Percentiles rank a stretch among this genome's conserved stretches.
These are phyloP conservation scores for Xanthoconium stramineum DNA, from an alignment of 768 basidiomycete species.

Conservation along the genomic window DNA sequence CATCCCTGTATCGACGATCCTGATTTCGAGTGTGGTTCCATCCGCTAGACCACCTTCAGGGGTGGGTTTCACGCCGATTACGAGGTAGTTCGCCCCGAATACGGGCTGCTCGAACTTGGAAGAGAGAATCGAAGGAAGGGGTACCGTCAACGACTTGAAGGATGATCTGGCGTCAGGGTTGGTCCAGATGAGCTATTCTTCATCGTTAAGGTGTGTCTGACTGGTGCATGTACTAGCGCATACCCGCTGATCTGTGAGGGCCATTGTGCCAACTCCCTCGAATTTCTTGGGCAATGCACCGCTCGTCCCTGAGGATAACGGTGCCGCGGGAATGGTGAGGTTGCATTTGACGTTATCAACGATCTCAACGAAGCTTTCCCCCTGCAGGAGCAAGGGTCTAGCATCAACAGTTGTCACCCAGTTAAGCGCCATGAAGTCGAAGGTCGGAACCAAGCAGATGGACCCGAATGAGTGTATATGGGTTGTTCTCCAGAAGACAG, in stretches of 20 bases:
- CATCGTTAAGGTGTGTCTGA: slow-evolving; percentile 3
- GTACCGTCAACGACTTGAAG: slow-evolving; percentile 50
- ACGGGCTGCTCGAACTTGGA: slow-evolving; percentile 76
- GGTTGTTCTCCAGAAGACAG: background rate
- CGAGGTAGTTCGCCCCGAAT: slow-evolving; percentile 65
- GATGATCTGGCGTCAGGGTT: slow-evolving; percentile 32
- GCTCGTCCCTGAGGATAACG: slow-evolving; percentile 48
- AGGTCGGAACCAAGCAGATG: background rate
- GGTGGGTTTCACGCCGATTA: slow-evolving; percentile 64
- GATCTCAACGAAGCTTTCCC: slow-evolving; percentile 57
- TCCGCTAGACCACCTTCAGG: slow-evolving; percentile 61
- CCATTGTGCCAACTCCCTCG: slow-evolving; percentile 55
- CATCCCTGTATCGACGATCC: slow-evolving; percentile 64
- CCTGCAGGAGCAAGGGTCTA: slow-evolving; percentile 59
- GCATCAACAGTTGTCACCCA: slow-evolving; percentile 64
- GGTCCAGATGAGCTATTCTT: slow-evolving; percentile 60
- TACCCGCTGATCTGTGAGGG: slow-evolving; percentile 74
- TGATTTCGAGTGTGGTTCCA: slow-evolving; percentile 64
- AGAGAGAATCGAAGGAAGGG: slow-evolving; percentile 59
- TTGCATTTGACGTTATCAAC: slow-evolving; percentile 59
- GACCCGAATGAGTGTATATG: background rate
- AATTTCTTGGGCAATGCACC: slow-evolving; percentile 50
- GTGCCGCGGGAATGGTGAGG: slow-evolving; percentile 54
- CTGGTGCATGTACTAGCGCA: slow-evolving; percentile 19
- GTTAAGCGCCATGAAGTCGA: slow-evolving; percentile 65